Base-by-base conservation (phyloP, 805 yeast genomes). In the Kluyveromyces starmeri region DNA sequence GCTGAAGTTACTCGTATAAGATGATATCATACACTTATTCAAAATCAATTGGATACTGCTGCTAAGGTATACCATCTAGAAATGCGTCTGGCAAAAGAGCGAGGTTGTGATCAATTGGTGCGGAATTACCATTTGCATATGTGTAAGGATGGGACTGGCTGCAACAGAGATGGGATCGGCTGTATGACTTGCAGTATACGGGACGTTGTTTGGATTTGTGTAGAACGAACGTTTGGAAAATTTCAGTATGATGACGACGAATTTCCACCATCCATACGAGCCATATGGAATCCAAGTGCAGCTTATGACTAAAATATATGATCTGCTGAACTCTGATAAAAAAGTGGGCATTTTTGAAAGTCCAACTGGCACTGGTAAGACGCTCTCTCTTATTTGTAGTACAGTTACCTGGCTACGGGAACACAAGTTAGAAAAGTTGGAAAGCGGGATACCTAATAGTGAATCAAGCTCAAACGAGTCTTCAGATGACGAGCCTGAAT, bases 351-450 rank as follows among this genome's bases (percentile, higher is more conserved):
- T 88, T 1, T 78, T 88, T 48, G 96, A 88, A 53, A 79, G 92
- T 38, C 97, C 97, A 0, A 88, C 97, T 0, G 97, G 97, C 5
- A 83, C 88, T 1, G 96, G 97, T 3, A 88, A 88, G 56, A 86
- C 96, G 0, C 61, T 89, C 3, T 84, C 95, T 0, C 59, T 88
- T 29, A 81, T 89, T 3, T 89, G 96, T 51, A 73, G 94, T 0
- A 65, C 89, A 0, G 68, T 88, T 71, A 73, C 88, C 0, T 88
- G 95, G 95, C 62, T 88, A 21, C 55, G 89, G 37, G 65, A 72
- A 14, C 57, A 68, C 42, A 71, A 72, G 40, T 46, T 51, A 2
- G 35, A 36, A 28, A 39, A 37, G 10, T 40, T 39, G 7, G 20
- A 42, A 6, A 45, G 35, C 1, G 40, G 21, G 1, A 34, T 43